These are phyloP conservation scores for Thelephora aurantiotincta DNA, from an alignment of 768 basidiomycete species.

Conservation along the genomic window DNA sequence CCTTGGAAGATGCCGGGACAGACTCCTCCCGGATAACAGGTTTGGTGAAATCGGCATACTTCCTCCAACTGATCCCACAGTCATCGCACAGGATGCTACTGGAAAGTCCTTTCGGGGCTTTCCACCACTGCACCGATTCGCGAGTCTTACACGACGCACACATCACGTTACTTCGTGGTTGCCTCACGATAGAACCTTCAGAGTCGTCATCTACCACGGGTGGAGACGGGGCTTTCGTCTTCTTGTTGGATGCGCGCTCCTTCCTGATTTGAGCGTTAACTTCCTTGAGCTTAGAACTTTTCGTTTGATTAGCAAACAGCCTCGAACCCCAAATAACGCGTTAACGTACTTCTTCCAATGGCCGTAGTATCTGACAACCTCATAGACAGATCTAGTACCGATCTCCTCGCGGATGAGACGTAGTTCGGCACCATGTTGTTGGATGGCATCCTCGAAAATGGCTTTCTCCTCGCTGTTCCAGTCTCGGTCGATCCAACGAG, in stretches of 20 bases:
- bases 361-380: slow-evolving; percentile 74
- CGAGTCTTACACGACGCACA: slow-evolving; percentile 82
- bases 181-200: slow-evolving; percentile 60
- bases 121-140: slow-evolving; percentile 79
- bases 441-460: slow-evolving; percentile 66
- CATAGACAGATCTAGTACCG: slow-evolving; percentile 49
- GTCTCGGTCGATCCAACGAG: slow-evolving; percentile 49
- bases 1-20: slow-evolving; percentile 25
- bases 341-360: slow-evolving; percentile 68
- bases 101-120: slow-evolving; percentile 75
- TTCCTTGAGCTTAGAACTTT: slow-evolving; percentile 53
- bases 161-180: slow-evolving; percentile 35
- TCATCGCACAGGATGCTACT: slow-evolving; percentile 70
- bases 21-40: slow-evolving; percentile 59
- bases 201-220: slow-evolving; percentile 32
- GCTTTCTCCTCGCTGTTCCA: slow-evolving; percentile 59
- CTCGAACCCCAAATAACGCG: background rate
- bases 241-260: slow-evolving; percentile 18
- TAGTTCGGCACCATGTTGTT: slow-evolving; percentile 65
- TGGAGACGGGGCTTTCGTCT: slow-evolving; percentile 3
- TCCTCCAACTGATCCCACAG: slow-evolving; percentile 83
- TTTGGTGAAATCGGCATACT: slow-evolving; percentile 82
- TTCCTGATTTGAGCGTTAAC: slow-evolving; percentile 41
- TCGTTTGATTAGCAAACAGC: slow-evolving; percentile 5
- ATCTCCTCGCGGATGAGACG: slow-evolving; percentile 67